Base-by-base conservation (phyloP, 1,284 basidiomycete genomes). In the Pseudozyma thailandica region DNA sequence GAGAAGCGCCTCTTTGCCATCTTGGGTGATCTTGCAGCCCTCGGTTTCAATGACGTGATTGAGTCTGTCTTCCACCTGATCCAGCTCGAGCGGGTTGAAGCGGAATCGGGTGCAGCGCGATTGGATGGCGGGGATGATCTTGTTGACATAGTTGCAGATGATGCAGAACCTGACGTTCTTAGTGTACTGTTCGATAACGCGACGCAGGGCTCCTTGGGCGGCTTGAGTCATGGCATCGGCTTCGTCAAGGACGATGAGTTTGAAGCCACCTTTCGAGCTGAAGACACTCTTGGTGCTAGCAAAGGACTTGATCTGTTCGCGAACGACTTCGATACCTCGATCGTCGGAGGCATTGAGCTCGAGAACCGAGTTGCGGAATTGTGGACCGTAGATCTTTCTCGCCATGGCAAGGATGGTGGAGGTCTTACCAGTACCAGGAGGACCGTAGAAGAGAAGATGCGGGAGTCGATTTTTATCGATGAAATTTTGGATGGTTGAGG, bases 141-240 rank as follows among this genome's bases (percentile, higher is more conserved):
- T 98, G 88, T 98, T 98, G 83, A 98, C 96, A 78, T 99, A 99
- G 85, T 99, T 99, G 88, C 96, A 98, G 69, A 99, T 96, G 78
- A 99, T 98, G 85, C 95, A 98, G 84, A 99, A 99, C 31, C 96
- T 90, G 66, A 98, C 96, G 81, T 98, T 98, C 84, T 91, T 92
- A 7, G 96, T 99, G 83, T 97, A 98, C 78, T 97, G 94, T 84
- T 99, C 96, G 70, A 99, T 98, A 38, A 98, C 50, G 33, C 41
- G 30, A 5, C 41, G 28, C 21, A 33, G 25, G 18, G 96, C 96
- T 4, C 93, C 92, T 83, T 99, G 96, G 0, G 96, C 96, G 39
- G 92, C 91, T 69, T 94, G 91, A 0, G 96, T 99, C 96, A 99
- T 99, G 90, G 96, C 96, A 86, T 99, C 96, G 20, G 96, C 96